These are phyloP conservation scores for Pseudocercospora eumusae DNA, from an alignment of 2,329 filamentous ascomycete genomes.

Conservation along the genomic window DNA sequence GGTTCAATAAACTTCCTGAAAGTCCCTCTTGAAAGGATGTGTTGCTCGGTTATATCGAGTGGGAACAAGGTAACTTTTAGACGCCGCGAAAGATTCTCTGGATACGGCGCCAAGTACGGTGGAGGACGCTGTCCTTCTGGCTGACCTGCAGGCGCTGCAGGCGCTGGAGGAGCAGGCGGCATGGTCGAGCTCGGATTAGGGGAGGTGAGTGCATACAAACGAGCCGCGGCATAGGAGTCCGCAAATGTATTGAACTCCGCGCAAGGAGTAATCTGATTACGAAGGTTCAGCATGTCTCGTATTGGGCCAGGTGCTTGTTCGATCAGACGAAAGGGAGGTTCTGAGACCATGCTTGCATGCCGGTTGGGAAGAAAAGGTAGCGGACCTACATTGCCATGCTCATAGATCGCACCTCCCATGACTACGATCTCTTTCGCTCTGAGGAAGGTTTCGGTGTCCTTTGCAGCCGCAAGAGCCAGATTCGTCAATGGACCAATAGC, in stretches of 20 bases:
- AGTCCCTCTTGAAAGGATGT: constrained; percentile 45
- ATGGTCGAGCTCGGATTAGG: constrained; percentile 73
- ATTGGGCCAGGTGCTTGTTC: constrained; percentile 43
- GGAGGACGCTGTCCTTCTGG: constrained; percentile 35
- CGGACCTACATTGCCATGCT: constrained; percentile 68
- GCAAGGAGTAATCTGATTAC: constrained; percentile 65
- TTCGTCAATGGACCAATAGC: constrained; percentile 93
- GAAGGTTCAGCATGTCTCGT: constrained; percentile 29
- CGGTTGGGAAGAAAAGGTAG: constrained; percentile 23
- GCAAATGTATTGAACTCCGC: constrained; percentile 97
- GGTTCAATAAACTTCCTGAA: constrained; percentile 40
- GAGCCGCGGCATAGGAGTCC: constrained; percentile 59
- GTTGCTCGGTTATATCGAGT: constrained; percentile 51
- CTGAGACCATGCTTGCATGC: constrained; percentile 18
- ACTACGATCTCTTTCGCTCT: constrained; percentile 87
- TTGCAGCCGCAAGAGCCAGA: constrained; percentile 80
- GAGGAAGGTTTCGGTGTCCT: constrained; percentile 87
- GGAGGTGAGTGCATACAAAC: constrained; percentile 53
- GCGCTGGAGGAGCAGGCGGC: constrained; percentile 62
- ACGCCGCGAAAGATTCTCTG: constrained; percentile 43
- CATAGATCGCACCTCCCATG: constrained; percentile 85
- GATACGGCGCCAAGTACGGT: constrained; percentile 44
- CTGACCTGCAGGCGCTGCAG: constrained; percentile 37
- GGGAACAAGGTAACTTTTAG: constrained; percentile 53
- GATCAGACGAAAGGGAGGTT: constrained; percentile 43